Conservation (phyloP, 768 basidiomycete species). For the Lactifluus hygrophoroides region DNA sequence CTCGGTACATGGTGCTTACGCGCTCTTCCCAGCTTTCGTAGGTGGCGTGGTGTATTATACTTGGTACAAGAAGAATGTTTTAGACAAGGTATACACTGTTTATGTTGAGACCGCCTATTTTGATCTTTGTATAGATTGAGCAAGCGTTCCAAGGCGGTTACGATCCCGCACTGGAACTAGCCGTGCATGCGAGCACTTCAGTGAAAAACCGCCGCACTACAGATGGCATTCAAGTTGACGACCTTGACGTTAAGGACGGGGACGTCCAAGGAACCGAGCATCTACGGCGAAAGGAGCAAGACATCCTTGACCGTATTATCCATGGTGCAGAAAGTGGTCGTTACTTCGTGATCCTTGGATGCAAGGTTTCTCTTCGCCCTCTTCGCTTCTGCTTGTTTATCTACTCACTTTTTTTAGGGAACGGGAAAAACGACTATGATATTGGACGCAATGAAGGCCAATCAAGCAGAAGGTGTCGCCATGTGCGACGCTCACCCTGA, state of each 20-base stretch:
- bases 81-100: conserved; percentile 50
- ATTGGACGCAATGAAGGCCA: conserved; percentile 68
- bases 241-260: conserved; percentile 32
- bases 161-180: conserved; percentile 73
- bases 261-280: conserved; percentile 48
- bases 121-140: conserved; percentile 47
- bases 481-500: conserved; percentile 82
- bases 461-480: conserved; percentile 62
- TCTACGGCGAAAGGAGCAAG: conserved; percentile 67
- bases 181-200: conserved; percentile 34
- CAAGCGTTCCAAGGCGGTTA: conserved; percentile 72
- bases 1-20: not conserved
- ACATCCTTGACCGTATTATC: conserved; percentile 68
- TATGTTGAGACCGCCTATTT: not conserved
- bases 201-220: conserved; percentile 24
- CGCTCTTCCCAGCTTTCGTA: conserved; percentile 41
- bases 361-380: conserved; percentile 43
- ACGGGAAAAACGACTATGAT: conserved; percentile 80
- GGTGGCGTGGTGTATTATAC: conserved; percentile 65
- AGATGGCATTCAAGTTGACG: conserved; percentile 20
- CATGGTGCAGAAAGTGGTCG: conserved; percentile 61
- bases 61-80: conserved; percentile 79
- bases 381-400: conserved; percentile 14
- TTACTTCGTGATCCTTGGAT: conserved; percentile 70
- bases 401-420: conserved; percentile 36